Evolutionary conservation across 1,139 yeast species (phyloP), one percentile per base, ranked within the genome.

Genomic region (Suhomyces chickasaworum): DNA sequence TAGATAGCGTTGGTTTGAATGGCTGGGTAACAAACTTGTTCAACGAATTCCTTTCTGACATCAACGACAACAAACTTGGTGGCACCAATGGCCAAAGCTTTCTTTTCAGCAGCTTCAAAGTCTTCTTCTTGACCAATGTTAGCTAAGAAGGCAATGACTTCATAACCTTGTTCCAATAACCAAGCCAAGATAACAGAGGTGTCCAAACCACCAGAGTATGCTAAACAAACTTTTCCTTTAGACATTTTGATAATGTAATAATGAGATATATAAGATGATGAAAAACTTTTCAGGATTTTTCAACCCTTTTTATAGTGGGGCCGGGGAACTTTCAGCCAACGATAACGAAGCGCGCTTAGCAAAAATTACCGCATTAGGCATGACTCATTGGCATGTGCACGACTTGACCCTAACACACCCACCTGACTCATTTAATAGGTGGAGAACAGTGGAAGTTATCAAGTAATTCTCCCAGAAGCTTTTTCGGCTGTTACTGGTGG

Each of bases 61-160:
- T 93, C 99, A 63, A 83, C 97, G 47, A 88, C 83, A 45, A 93
- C 95, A 67, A 87, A 93, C 72, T 93, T 91, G 63, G 96, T 81
- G 52, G 99, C 99, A 73, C 99, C 99, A 61, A 93, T 89, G 62
- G 93, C 89, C 61, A 91, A 77, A 23, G 99, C 99, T 77, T 93
- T 93, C 69, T 83, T 91, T 69, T 89, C 89, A 53, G 99, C 99
- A 52, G 93, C 99, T 54, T 85, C 97, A 61, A 93, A 93, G 73
- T 93, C 99, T 78, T 93, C 99, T 77, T 93, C 99, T 77, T 91
- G 98, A 60, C 98, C 99, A 63, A 91, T 90, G 73, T 93, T 86
- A 65, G 98, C 98, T 81, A 93, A 82, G 78, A 93, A 93, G 45
- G 98, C 97, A 65, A 93, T 85, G 49, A 93, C 99, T 74, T 93